A percentile compares a stretch with the other conserved stretches of the same genome.
Evolutionary conservation across 2,329 filamentous ascomycete genomes (phyloP).

Genomic region (Pseudopithomyces chartarum): DNA sequence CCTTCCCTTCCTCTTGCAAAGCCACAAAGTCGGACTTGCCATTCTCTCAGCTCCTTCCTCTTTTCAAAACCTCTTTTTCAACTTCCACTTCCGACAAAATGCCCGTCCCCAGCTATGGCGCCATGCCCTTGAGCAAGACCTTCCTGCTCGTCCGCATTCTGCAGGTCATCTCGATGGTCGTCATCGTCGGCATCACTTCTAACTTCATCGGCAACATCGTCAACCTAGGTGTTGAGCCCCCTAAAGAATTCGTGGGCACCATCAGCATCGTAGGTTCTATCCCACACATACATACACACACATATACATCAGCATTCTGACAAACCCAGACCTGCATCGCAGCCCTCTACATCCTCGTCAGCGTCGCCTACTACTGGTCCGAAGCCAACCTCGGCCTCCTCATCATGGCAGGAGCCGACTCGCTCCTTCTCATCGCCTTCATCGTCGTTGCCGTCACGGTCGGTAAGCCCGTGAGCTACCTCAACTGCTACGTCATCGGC

Average conservation of each 20-base stretch:
- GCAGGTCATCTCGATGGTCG: slow-evolving; percentile 72
- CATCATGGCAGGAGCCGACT: slow-evolving; percentile 70
- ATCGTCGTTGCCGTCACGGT: slow-evolving; percentile 78
- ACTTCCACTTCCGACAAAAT: slow-evolving; percentile 45
- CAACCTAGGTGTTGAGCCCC: slow-evolving; percentile 66
- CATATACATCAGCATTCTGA: too few relatives aligned
- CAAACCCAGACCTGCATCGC: slow-evolving; percentile 71
- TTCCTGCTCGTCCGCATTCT: slow-evolving; percentile 76
- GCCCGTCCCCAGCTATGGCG: slow-evolving; percentile 67
- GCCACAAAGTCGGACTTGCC: too few relatives aligned
- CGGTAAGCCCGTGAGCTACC: slow-evolving; percentile 78
- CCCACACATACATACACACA: neutral
- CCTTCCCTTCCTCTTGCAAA: too few relatives aligned
- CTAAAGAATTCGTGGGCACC: slow-evolving; percentile 76
- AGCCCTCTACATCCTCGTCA: slow-evolving; percentile 71
- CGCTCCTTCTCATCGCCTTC: slow-evolving; percentile 73
- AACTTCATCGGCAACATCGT: slow-evolving; percentile 84
- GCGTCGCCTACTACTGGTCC: slow-evolving; percentile 81
- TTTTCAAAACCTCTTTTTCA: slow-evolving; percentile 12
- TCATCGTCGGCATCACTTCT: slow-evolving; percentile 78
- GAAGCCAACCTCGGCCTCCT: slow-evolving; percentile 77
- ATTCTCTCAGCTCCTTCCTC: neutral
- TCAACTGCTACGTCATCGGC: slow-evolving; percentile 69
- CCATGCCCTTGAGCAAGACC: slow-evolving; percentile 70
- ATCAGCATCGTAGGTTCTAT: slow-evolving; percentile 72